Conservation (phyloP, 257 asterid genomes). For the Agastache rugosa region DNA sequence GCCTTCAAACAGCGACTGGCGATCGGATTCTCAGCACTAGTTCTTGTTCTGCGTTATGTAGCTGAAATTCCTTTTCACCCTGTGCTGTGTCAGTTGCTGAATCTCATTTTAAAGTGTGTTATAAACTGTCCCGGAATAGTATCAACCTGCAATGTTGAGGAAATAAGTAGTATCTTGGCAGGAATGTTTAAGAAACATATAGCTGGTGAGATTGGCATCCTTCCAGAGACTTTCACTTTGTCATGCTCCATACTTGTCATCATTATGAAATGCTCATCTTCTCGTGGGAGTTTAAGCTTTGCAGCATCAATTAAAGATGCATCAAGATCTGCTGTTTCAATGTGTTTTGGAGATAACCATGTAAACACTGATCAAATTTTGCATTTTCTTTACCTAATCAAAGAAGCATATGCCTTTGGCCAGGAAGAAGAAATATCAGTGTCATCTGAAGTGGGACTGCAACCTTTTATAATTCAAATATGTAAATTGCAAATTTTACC, state of each 20-base stretch:
- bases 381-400: slow-evolving; percentile 84
- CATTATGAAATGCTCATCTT: slow-evolving; percentile 73
- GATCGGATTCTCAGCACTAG: slow-evolving; percentile 79
- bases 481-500: slow-evolving; percentile 66
- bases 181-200: slow-evolving; percentile 70
- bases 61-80: slow-evolving; percentile 89
- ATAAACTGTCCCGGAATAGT: slow-evolving; percentile 76
- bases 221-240: slow-evolving; percentile 77
- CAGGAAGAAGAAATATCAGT: slow-evolving; percentile 42
- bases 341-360: slow-evolving; percentile 52
- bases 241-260: slow-evolving; percentile 76
- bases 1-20: slow-evolving; percentile 80
- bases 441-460: slow-evolving; percentile 50
- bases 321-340: slow-evolving; percentile 56
- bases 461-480: slow-evolving; percentile 51
- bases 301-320: slow-evolving; percentile 61
- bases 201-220: slow-evolving; percentile 72
- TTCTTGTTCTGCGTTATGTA: slow-evolving; percentile 74
- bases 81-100: slow-evolving; percentile 64
- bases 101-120: slow-evolving; percentile 71
- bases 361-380: slow-evolving; percentile 58
- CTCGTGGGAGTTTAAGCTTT: slow-evolving; percentile 63
- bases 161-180: slow-evolving; percentile 62
- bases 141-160: slow-evolving; percentile 66
- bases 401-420: slow-evolving; percentile 76